These are phyloP conservation scores for Mucor lusitanicus DNA, from an alignment of 371 early-diverging fungal genomes.

Conservation along the genomic window DNA sequence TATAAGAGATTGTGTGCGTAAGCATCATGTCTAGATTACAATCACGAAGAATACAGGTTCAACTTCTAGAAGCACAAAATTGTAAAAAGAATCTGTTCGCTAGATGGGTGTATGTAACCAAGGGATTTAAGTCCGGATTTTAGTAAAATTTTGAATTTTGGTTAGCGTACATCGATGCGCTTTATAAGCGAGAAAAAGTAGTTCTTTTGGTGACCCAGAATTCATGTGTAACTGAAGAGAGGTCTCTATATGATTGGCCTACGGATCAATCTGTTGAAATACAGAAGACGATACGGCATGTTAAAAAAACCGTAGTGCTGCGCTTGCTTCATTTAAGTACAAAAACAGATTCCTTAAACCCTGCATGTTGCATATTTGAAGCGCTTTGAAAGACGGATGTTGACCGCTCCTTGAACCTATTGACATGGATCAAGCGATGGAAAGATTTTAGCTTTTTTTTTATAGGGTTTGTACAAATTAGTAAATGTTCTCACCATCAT, in stretches of 20 bases:
- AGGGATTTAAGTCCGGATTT: not conserved
- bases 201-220: not conserved
- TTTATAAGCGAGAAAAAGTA: not conserved
- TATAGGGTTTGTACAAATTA: not conserved
- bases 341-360: not conserved
- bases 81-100: not conserved
- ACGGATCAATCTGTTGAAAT: not conserved
- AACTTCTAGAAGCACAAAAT: not conserved
- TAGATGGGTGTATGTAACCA: not conserved
- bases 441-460: not conserved
- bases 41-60: not conserved
- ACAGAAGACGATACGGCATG: not conserved
- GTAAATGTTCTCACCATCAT: not conserved
- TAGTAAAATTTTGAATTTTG: not conserved
- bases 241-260: not conserved
- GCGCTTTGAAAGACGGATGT: not conserved
- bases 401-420: not conserved
- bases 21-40: not conserved
- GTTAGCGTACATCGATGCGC: not conserved
- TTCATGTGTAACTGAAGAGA: not conserved
- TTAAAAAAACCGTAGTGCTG: not conserved
- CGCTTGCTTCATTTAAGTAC: not conserved
- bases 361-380: not conserved
- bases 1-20: not conserved
- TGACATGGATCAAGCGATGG: not conserved